phyloP scores from a whole-genome alignment of 2,329 filamentous ascomycete species.

The Monilinia polystroma region DNA sequence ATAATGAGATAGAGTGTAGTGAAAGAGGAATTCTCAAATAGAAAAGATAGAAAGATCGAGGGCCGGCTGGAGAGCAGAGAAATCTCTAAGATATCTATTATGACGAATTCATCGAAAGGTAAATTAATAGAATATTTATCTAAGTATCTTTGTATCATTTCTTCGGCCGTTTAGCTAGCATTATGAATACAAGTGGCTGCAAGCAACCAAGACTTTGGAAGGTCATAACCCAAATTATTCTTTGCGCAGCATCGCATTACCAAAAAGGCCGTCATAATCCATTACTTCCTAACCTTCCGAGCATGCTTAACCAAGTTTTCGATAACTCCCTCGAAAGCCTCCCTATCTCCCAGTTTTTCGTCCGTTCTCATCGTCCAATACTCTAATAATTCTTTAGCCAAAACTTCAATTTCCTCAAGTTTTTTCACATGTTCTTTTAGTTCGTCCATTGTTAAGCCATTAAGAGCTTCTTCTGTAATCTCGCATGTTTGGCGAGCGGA shows the following conservation, averaged over 20 bases:
- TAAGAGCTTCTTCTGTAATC: slow-evolving; percentile 80
- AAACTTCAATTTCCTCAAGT: slow-evolving; percentile 66
- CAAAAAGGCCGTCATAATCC: no score
- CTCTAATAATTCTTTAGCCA: slow-evolving; percentile 74
- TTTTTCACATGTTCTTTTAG: slow-evolving; percentile 68
- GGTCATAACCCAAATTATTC: neutral
- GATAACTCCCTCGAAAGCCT: slow-evolving; percentile 94
- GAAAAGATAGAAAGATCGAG: no score
- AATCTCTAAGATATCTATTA: no score
- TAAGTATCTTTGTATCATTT: neutral
- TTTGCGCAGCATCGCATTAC: neutral
- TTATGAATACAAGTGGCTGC: neutral
- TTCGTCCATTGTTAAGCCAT: slow-evolving; percentile 76
- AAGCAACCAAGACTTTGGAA: neutral
- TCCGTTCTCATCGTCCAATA: slow-evolving; percentile 88
- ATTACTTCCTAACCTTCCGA: slow-evolving; percentile 74
- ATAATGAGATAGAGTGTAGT: no score
- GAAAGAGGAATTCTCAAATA: no score
- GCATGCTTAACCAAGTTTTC: slow-evolving; percentile 94
- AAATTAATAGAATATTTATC: neutral
- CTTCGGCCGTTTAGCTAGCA: neutral
- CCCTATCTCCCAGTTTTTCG: slow-evolving; percentile 84
- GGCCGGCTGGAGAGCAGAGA: no score
- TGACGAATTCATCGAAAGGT: no score
- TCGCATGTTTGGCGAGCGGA: slow-evolving; percentile 74